Evolutionary conservation across 2,329 filamentous ascomycete genomes (phyloP), one percentile per base, ranked within the genome.

Genomic region (Fusarium tuaranense): DNA sequence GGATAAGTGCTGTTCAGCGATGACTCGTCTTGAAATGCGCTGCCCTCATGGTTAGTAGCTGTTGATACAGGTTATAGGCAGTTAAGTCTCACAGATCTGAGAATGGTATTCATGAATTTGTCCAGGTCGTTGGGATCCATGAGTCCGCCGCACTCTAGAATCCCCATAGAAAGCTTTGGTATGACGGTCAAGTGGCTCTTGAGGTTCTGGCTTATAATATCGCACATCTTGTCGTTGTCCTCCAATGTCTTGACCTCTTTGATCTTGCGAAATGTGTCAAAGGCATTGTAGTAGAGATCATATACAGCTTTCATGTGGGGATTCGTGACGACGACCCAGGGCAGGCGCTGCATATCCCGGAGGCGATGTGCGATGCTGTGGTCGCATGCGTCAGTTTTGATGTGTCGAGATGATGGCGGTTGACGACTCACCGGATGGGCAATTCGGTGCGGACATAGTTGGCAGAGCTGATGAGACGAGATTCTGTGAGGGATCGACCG

Each of bases 381-480:
- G 48, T 63, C 68, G 58, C 55, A 53, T 51, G 67, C 76, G 65
- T 79, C 62, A 80, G 67, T 60, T 30, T 22, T 8, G 14, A 41
- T 60, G 20, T 25, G 64, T 69, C 32, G 32, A 44, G 6, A 30
- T 20, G 16, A 14, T 22, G 20, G 44, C 25, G 39, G 41, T 69
- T 62, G 65, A 75, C 74, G 25, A 34, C 80, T 79, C 51, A 80
- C 81, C 70, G 78, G 66, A 94, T 97, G 8, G 96, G 96, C 63
- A 99, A 90, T 86, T 99, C 97, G 7, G 95, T 95, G 68, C 97
- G 93, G 63, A 98, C 95, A 87, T 99, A 99, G 84, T 99, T 99
- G 71, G 97, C 97, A 51, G 95, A 98, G 84, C 94, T 95, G 77
- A 99, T 90, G 71, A 99, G 88, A 68, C 97, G 92, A 62, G 92